Conservation (phyloP, 2,329 filamentous ascomycete genomes). For the Alternaria incomplexa region DNA sequence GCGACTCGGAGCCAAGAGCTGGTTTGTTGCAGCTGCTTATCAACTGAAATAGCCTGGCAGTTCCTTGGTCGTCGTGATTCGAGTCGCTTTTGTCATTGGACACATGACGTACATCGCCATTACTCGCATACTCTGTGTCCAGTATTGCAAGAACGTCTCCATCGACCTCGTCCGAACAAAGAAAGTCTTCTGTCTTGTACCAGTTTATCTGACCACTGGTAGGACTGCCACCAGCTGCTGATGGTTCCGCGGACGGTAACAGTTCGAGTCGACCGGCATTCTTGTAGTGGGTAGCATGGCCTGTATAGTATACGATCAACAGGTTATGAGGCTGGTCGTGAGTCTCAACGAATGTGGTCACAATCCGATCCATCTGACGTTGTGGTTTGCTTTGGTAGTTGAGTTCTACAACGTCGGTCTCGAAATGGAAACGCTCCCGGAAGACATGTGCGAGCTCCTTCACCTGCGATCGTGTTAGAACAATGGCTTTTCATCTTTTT, state of each 20-base stretch:
- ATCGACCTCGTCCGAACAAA: background rate
- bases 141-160: background rate
- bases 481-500: background rate
- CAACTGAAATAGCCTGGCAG: background rate
- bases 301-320: background rate
- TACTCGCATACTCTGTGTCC: background rate
- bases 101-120: background rate
- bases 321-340: accelerated
- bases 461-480: background rate
- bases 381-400: background rate
- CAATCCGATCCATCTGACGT: background rate
- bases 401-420: background rate
- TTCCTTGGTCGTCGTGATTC: accelerated
- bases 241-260: accelerated
- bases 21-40: accelerated
- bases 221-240: accelerated
- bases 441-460: background rate
- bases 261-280: background rate
- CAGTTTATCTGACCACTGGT: background rate
- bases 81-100: background rate
- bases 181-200: background rate
- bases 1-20: background rate
- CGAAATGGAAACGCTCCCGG: accelerated
- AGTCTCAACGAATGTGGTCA: background rate
- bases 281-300: background rate